Base-by-base conservation (phyloP, 83 land plant species). In the Thuja plicata region DNA sequence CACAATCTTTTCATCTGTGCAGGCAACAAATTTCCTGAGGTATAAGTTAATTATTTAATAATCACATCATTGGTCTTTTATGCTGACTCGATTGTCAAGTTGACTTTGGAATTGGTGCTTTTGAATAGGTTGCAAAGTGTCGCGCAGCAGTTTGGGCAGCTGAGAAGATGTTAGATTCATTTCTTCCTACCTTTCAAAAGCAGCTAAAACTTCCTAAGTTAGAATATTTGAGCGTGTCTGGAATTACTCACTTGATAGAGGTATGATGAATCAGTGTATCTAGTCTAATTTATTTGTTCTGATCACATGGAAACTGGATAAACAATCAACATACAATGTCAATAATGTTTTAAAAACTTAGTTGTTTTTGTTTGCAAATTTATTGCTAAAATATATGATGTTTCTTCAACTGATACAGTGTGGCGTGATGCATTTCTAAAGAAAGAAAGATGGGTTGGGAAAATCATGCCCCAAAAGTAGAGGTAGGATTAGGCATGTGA, bases 221-320 rank as follows among this genome's bases (percentile, higher is more conserved):
- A 90, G 94, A 97, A 60, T 98, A 93, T 84, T 79, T 90, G 87
- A 95, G 91, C 89, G 96, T 97, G 30, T 94, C 99, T 45, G 99
- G 97, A 46, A 91, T 91, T 9, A 93, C 97, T 35, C 96, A 97
- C 91, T 88, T 98, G 88, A 93, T 98, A 40, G 99, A 98, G 95
- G 99, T 97, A 57, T 10, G 9, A 83, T 24, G 37, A 83, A n/a
- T 82, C 50, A 45, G 0, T 27, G 4, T 83, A 83, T 27, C 15
- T 46, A 83, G 55, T n/a, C 41, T 15, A 76, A 76, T 32, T 76
- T 5, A 76, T 41, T 41, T 80, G 84, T 80, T 38, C 15, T 8
- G 16, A 27, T 41, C 48, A 80, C 21, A 41, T 80, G 84, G 46
- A 80, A 12, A 38, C 5, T 80, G 15, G 45, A 80, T 80, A 19